Base-by-base conservation (phyloP, 768 basidiomycete genomes). In the Phlebiopsis gigantea region DNA sequence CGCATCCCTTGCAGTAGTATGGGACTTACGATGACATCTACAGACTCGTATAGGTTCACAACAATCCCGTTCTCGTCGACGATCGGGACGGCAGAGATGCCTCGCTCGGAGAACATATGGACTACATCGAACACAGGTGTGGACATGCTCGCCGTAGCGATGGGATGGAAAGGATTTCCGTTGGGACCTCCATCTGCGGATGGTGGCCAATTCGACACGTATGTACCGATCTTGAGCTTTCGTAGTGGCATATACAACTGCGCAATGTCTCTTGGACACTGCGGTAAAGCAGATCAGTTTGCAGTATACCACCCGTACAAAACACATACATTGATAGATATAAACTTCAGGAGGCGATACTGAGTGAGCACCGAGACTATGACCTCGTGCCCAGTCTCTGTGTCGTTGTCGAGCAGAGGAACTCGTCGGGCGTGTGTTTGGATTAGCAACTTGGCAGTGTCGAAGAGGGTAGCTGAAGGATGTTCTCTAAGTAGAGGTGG, bases 111-210 rank as follows among this genome's bases (percentile, higher is more conserved):
- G 70, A 98, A 98, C 88, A 96, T 93, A 67, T 99, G 97, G 2
- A 98, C 97, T 58, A 98, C 93, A 66, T 98, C 94, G 65, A 97
- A 98, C 2, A 99, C 97, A 26, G 90, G 88, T 0, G 96, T 97
- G 56, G 85, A 76, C 65, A 96, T 77, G 29, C 85, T 94, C 10
- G 96, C 96, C 0, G 94, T 97, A 5, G 91, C 89, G 56, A 98
- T 85, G 2, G 97, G 97, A 69, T 88, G 81, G 71, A 85, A 98
- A 0, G 88, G 90, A 57, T 88, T 87, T 49, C 76, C 77, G 50
- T 80, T 77, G 5, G 80, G 73, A 7, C 71, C 68, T 41, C 80
- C 79, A 15, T 73, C 73, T 5, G 70, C 70, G 6, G 77, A 69
- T 17, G 82, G 78, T 17, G 81, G 75, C 30, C 62, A 68, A 5